These are phyloP conservation scores for Alternaria burnsii DNA, from an alignment of 2,329 filamentous ascomycete species.

Conservation along the genomic window DNA sequence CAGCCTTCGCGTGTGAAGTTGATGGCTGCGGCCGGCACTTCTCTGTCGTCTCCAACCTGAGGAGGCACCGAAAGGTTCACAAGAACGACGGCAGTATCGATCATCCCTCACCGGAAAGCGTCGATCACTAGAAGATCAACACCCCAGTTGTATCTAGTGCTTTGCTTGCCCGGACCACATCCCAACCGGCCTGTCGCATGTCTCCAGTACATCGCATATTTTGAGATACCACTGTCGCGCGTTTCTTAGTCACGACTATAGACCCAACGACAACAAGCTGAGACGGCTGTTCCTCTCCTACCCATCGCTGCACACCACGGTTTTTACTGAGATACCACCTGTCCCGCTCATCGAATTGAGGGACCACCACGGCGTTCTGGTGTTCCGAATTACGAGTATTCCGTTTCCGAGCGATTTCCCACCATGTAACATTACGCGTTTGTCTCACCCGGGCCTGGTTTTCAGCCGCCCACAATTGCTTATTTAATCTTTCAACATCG, in stretches of 20 bases:
- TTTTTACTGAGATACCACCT: constrained; percentile 38
- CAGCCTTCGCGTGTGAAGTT: constrained; percentile 93
- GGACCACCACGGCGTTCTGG: constrained; percentile 30
- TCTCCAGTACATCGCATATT: constrained; percentile 28
- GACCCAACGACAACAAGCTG: constrained; percentile 37
- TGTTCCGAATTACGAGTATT: constrained; percentile 37
- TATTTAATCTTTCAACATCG: constrained; percentile 25
- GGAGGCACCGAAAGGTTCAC: constrained; percentile 95
- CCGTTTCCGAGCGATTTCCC: constrained; percentile 36
- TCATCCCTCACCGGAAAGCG: constrained; percentile 59
- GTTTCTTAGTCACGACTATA: constrained; percentile 37
- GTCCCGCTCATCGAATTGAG: constrained; percentile 12
- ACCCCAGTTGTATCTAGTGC: constrained; percentile 14
- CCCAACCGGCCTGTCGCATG: background rate
- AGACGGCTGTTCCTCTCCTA: constrained; percentile 42
- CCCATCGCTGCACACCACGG: constrained; percentile 37
- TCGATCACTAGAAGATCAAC: constrained; percentile 38
- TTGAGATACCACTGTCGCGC: constrained; percentile 51
- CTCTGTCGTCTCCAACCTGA: constrained; percentile 94
- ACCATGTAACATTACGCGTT: constrained; percentile 44
- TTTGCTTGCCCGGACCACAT: constrained; percentile 15
- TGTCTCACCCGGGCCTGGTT: constrained; percentile 13
- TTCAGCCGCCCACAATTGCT: constrained; percentile 10
- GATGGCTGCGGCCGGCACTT: constrained; percentile 96
- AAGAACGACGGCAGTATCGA: constrained; percentile 69